Conservation (phyloP, 371 early-diverging fungal species). For the Rhizomucor pusillus region DNA sequence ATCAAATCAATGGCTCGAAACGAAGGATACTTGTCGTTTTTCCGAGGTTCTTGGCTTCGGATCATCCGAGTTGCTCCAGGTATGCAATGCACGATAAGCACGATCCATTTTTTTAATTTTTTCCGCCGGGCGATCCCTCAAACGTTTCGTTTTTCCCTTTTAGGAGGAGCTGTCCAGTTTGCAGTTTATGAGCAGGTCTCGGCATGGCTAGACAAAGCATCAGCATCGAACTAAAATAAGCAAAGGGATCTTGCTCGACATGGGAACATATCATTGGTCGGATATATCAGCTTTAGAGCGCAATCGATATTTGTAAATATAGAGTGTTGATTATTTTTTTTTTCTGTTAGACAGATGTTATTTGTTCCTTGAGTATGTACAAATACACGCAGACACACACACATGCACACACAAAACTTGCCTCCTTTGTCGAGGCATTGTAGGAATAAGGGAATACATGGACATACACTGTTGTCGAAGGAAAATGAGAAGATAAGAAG, state of each 20-base stretch:
- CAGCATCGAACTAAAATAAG: not conserved
- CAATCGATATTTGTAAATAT: not conserved
- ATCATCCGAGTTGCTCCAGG: slow-evolving; percentile 56
- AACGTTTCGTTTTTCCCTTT: not conserved
- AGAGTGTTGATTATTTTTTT: too few species aligned
- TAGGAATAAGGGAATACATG: too few species aligned
- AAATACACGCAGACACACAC: too few species aligned
- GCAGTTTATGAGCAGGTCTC: slow-evolving; percentile 40
- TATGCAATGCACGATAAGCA: slow-evolving; percentile 10
- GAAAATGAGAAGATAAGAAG: not conserved
- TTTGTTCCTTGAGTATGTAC: too few species aligned
- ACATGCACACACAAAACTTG: too few species aligned
- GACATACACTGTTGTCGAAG: not conserved
- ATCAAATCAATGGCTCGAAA: slow-evolving; percentile 33
- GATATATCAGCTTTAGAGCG: not conserved
- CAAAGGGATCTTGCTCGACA: not conserved
- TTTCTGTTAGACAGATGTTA: too few species aligned
- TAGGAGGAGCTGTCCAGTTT: slow-evolving; percentile 50
- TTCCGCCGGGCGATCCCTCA: not conserved
- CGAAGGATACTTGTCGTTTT: slow-evolving; percentile 45
- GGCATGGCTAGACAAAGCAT: slow-evolving; percentile 22
- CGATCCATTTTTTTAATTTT: not conserved
- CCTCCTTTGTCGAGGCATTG: too few species aligned
- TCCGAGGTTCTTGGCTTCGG: slow-evolving; percentile 48
- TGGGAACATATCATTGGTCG: too few species aligned